These are phyloP conservation scores for Conoideocrella luteorostrata DNA, from an alignment of 2,329 filamentous ascomycete genomes.

Conservation along the genomic window DNA sequence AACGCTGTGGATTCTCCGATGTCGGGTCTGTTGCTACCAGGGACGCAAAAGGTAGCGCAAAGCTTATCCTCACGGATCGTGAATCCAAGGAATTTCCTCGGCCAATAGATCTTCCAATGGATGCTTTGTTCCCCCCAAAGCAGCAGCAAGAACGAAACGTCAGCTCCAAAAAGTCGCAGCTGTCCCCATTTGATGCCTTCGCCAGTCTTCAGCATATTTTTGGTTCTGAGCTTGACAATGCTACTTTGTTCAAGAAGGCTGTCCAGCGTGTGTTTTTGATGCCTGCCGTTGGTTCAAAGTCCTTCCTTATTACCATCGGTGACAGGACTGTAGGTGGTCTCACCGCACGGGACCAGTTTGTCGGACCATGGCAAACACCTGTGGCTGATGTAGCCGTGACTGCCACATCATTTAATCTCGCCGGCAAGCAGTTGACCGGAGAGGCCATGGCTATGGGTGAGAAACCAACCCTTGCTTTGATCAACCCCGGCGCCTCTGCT, in stretches of 20 bases:
- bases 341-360: constrained; percentile 87
- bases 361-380: constrained; percentile 91
- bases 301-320: constrained; percentile 93
- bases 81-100: constrained; percentile 67
- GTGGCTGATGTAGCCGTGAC: constrained; percentile 94
- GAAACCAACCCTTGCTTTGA: constrained; percentile 80
- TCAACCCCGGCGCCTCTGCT: constrained; percentile 82
- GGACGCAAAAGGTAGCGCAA: constrained; percentile 57
- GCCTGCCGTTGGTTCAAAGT: constrained; percentile 91
- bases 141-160: constrained; percentile 75
- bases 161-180: constrained; percentile 57
- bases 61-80: constrained; percentile 73
- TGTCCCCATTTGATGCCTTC: constrained; percentile 66
- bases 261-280: constrained; percentile 75
- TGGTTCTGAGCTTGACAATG: constrained; percentile 44
- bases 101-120: constrained; percentile 86
- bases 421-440: constrained; percentile 64
- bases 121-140: constrained; percentile 79
- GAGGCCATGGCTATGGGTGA: constrained; percentile 99
- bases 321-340: constrained; percentile 89
- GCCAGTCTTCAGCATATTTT: constrained; percentile 60
- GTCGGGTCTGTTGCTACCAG: constrained; percentile 70
- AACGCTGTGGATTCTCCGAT: constrained; percentile 87
- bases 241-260: constrained; percentile 55
- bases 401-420: constrained; percentile 65